phyloP scores from a whole-genome alignment of 768 basidiomycete genomes.

The Podaxis rugospora region DNA sequence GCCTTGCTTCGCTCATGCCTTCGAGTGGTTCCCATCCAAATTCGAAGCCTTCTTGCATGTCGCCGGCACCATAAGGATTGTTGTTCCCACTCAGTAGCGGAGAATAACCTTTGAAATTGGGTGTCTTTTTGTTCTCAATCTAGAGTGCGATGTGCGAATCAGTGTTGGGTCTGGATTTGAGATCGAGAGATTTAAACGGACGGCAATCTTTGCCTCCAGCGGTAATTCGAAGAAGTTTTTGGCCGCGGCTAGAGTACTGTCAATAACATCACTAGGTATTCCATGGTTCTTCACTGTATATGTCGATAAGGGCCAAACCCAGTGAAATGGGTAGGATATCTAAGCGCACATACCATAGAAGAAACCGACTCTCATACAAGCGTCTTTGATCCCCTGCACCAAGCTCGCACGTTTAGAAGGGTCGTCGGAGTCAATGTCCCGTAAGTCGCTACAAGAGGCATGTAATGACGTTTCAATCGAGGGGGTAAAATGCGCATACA shows the following conservation, averaged over 20 bases:
- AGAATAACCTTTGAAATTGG: slow-evolving; percentile 77
- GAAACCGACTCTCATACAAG: slow-evolving; percentile 81
- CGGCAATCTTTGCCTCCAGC: slow-evolving; percentile 61
- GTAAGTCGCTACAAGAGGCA: slow-evolving; percentile 36
- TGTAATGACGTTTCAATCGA: background rate
- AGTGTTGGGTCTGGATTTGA: background rate
- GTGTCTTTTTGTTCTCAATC: slow-evolving; percentile 63
- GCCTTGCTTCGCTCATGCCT: slow-evolving; percentile 18
- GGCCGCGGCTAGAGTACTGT: slow-evolving; percentile 39
- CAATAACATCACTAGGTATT: slow-evolving; percentile 50
- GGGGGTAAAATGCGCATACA: slow-evolving; percentile 22
- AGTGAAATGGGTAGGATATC: background rate
- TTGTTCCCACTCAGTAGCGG: slow-evolving; percentile 70
- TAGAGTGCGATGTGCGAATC: slow-evolving; percentile 19
- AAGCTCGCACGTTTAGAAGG: slow-evolving; percentile 35
- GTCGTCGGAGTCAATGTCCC: slow-evolving; percentile 33
- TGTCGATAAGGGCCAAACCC: background rate
- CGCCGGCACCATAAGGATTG: slow-evolving; percentile 73
- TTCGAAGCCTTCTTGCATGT: slow-evolving; percentile 89
- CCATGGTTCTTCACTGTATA: slow-evolving; percentile 69
- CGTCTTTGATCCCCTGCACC: slow-evolving; percentile 59
- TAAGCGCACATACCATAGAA: slow-evolving; percentile 55
- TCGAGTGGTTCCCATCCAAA: slow-evolving; percentile 65
- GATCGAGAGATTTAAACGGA: slow-evolving; percentile 19
- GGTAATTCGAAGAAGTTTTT: slow-evolving; percentile 67